phyloP scores from a whole-genome alignment of 2,329 filamentous ascomycete species.

The Ophiocordyceps camponoti-floridani region DNA sequence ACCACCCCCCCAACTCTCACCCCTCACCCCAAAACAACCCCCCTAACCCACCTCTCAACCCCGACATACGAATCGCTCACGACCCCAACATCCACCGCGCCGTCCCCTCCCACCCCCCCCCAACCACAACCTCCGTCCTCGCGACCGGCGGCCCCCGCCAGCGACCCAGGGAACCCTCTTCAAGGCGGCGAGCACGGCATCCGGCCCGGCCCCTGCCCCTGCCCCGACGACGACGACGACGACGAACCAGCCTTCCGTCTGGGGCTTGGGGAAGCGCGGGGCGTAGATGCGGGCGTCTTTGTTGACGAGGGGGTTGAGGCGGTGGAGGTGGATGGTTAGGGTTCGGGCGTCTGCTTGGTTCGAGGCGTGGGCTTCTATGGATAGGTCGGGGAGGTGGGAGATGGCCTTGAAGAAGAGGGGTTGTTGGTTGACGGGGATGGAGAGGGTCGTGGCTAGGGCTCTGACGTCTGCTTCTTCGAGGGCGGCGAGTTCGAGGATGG shows the following conservation, averaged over 20 bases:
- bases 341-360: conserved; percentile 23
- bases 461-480: conserved; percentile 16
- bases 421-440: conserved; percentile 25
- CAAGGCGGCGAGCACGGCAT: too few species aligned
- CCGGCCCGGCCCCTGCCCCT: conserved; percentile 49
- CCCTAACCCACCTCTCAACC: conserved; percentile 36
- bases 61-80: conserved; percentile 80
- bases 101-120: conserved; percentile 18
- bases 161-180: too few species aligned
- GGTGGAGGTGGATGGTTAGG: conserved; percentile 44
- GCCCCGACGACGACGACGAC: conserved; percentile 47
- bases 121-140: too few species aligned
- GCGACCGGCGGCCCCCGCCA: too few species aligned
- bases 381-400: conserved; percentile 50
- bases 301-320: conserved; percentile 47
- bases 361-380: conserved; percentile 38
- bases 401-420: conserved; percentile 38
- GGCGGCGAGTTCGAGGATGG: conserved; percentile 24
- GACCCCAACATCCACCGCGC: conserved; percentile 55
- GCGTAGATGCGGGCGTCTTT: conserved; percentile 64
- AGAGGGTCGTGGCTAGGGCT: conserved; percentile 30
- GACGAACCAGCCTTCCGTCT: conserved; percentile 87
- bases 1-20: background rate
- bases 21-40: conserved; percentile 24
- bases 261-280: conserved; percentile 80